Conservation (phyloP, 306 rosid genomes). For the Gastrolobium villosum region DNA sequence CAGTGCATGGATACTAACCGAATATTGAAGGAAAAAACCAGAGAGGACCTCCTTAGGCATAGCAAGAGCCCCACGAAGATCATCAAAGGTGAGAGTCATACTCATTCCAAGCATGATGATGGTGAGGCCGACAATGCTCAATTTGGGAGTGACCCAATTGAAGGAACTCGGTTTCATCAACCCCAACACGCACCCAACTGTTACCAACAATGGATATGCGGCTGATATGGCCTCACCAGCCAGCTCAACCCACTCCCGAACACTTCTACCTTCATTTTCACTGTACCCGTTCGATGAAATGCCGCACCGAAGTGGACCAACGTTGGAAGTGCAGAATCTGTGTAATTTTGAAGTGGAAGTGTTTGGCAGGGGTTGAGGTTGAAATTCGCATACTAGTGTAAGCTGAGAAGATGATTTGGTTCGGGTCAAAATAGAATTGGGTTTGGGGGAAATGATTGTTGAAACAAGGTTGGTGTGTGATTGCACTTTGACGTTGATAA, state of each 20-base stretch:
- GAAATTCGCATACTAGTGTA: slow-evolving; percentile 12
- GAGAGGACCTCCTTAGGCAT: slow-evolving; percentile 79
- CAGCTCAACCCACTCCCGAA: slow-evolving; percentile 69
- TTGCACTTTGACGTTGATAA: slow-evolving; percentile 44
- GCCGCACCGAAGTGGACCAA: slow-evolving; percentile 60
- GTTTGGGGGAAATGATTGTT: slow-evolving; percentile 9
- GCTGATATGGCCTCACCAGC: slow-evolving; percentile 66
- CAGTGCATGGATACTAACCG: slow-evolving; percentile 56
- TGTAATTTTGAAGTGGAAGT: background rate
- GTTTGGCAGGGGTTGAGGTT: slow-evolving; percentile 4
- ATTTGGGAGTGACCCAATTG: slow-evolving; percentile 78
- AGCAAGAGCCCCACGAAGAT: slow-evolving; percentile 78
- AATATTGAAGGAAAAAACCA: slow-evolving; percentile 85
- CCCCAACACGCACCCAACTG: slow-evolving; percentile 77
- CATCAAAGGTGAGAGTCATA: slow-evolving; percentile 91
- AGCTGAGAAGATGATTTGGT: slow-evolving; percentile 33
- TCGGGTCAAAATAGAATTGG: background rate
- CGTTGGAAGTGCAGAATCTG: background rate
- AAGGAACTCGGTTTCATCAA: slow-evolving; percentile 62
- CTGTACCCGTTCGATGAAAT: slow-evolving; percentile 61
- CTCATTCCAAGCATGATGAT: slow-evolving; percentile 93
- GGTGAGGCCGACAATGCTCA: slow-evolving; percentile 65
- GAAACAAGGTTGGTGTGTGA: slow-evolving; percentile 41
- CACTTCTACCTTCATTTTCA: slow-evolving; percentile 44
- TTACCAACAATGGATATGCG: slow-evolving; percentile 86